Evolutionary conservation across 257 asterid genomes (phyloP).

Genomic region (Cinchona pubescens): DNA sequence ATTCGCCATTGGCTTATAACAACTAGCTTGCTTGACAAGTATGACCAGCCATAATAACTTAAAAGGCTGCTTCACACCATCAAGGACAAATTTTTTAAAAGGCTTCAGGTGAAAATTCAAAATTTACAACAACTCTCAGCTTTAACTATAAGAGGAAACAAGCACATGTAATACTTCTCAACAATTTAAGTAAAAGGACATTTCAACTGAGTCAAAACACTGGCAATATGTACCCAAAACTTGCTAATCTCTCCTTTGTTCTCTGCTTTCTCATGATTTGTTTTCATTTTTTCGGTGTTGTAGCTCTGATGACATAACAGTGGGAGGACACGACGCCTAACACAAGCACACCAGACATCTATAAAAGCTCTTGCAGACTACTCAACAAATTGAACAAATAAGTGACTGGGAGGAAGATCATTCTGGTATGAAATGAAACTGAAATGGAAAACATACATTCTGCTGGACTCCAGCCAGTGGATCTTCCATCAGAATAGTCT

Average conservation of each 20-base stretch:
- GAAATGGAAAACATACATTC: neutral
- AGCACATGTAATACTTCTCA: neutral
- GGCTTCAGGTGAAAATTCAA: neutral
- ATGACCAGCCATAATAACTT: neutral
- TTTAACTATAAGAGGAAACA: neutral
- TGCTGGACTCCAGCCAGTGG: no score
- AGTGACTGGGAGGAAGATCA: neutral
- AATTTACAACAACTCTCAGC: no score
- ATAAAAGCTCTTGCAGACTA: neutral
- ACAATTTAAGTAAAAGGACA: neutral
- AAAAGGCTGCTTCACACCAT: neutral
- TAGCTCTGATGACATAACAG: neutral
- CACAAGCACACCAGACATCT: neutral
- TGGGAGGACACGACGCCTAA: neutral
- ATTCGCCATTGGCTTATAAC: neutral
- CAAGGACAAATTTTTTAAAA: neutral
- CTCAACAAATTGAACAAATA: neutral
- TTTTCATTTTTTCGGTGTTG: neutral
- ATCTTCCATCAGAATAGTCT: neutral
- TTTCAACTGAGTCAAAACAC: neutral
- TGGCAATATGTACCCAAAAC: neutral
- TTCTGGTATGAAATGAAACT: neutral
- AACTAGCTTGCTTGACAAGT: neutral
- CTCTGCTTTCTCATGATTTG: no score
- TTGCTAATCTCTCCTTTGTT: no score